phyloP scores from a whole-genome alignment of 2,329 filamentous ascomycete species.

The Aspergillus versicolor region DNA sequence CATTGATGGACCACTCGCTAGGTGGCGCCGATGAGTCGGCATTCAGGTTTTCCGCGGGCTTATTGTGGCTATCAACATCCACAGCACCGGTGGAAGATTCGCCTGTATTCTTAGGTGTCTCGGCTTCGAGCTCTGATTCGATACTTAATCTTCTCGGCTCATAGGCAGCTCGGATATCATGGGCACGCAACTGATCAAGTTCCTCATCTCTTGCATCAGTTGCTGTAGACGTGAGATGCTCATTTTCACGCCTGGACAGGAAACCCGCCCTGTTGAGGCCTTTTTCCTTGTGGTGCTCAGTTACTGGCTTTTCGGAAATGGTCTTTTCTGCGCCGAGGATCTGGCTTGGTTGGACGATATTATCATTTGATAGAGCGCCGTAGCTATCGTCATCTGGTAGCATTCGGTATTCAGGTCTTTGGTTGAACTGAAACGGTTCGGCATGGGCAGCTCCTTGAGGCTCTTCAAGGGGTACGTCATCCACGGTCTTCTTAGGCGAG shows the following conservation, averaged over 20 bases:
- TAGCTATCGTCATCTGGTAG: not conserved
- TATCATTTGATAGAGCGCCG: not conserved
- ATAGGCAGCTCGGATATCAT: slow-evolving; percentile 36
- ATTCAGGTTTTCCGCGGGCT: not conserved
- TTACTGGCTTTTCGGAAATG: not conserved
- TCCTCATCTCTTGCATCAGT: slow-evolving; percentile 28
- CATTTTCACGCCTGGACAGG: not conserved
- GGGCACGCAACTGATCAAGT: slow-evolving; percentile 34
- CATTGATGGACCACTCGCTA: not conserved
- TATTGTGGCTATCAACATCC: not conserved
- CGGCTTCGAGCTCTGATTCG: slow-evolving; percentile 19
- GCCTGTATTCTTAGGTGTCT: slow-evolving; percentile 22
- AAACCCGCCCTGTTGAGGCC: not conserved
- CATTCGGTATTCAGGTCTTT: not conserved
- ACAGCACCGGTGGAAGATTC: not conserved
- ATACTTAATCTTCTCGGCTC: slow-evolving; percentile 21
- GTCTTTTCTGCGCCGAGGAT: not conserved
- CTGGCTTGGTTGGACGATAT: not conserved
- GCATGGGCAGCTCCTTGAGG: not conserved
- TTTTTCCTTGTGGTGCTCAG: not conserved
- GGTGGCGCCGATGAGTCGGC: not conserved
- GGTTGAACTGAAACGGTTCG: not conserved
- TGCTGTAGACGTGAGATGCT: not conserved
- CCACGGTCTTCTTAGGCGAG: not conserved
- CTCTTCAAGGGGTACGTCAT: not conserved